A percentile compares a stretch with the other conserved stretches of the same genome.
Evolutionary conservation across 768 basidiomycete species (phyloP).

Genomic region (Boletales sp.): DNA sequence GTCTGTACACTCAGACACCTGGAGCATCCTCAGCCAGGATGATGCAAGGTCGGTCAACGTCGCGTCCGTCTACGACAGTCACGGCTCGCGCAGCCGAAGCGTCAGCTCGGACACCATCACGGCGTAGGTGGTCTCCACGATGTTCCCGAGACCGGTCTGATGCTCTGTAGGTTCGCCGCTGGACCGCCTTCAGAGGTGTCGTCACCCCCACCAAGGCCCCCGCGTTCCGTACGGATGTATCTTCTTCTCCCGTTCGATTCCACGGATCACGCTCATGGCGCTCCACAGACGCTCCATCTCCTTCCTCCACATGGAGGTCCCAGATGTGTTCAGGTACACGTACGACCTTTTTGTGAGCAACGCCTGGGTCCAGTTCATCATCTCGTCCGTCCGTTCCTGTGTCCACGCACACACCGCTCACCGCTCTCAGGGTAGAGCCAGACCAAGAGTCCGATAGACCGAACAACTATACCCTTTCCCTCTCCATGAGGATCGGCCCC

Average conservation of each 20-base stretch:
- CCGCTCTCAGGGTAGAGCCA: conserved; percentile 28
- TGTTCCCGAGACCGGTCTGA: too few species aligned
- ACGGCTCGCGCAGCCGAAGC: not conserved
- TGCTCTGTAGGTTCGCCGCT: not conserved
- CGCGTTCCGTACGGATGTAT: conserved; percentile 2
- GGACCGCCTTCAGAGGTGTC: conserved; percentile 9
- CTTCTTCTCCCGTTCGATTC: not conserved
- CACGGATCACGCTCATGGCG: conserved; percentile 6
- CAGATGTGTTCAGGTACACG: conserved; percentile 36
- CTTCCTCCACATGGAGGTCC: conserved; percentile 22
- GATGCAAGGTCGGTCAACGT: not conserved
- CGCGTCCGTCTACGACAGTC: conserved; percentile 18
- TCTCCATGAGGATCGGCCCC: conserved; percentile 52
- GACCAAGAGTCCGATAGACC: conserved; percentile 17
- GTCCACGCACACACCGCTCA: not conserved
- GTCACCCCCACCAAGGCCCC: not conserved
- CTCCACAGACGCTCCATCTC: conserved; percentile 15
- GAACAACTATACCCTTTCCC: conserved; percentile 45
- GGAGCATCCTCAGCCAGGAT: conserved; percentile 22
- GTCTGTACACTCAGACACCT: conserved; percentile 15
- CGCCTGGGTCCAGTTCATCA: conserved; percentile 46
- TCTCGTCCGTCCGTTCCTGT: conserved; percentile 40
- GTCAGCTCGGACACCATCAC: not conserved
- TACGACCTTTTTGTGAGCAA: conserved; percentile 45
- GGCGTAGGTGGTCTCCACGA: too few species aligned